Base-by-base conservation (phyloP, 495 filamentous ascomycete genomes). In the Aspergillus hancockii region DNA sequence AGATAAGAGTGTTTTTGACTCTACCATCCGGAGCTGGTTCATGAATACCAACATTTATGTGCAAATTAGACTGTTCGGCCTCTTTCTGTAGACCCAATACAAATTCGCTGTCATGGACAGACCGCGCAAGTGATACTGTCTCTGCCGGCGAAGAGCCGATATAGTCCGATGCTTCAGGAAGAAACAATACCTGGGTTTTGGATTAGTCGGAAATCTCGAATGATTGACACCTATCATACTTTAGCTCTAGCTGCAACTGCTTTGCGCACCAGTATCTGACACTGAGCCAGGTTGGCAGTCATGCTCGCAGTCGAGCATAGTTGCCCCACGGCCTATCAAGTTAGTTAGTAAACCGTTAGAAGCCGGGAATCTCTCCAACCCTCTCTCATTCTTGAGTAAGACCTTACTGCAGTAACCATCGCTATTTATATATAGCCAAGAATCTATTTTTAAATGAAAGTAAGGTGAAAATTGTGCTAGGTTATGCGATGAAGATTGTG, bases 121-220 rank as follows among this genome's bases (percentile, higher is more conserved):
- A 79, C 52, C 80, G 77, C 63, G 81, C 88, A 19, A 96, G 85
- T 19, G 81, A 76, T 8, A 92, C 68, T 0, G 86, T 86, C 66
- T 93, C 89, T 9, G 82, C 71, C 25, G 84, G 71, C 1, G 85
- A 85, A 16, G 79, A 77, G 45, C 83, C 85, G 60, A 96, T 92
- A 78, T 96, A 97, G 75, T 97, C 93, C 58, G 82, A 86, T 41
- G 93, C 93, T 80, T 97, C 92, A 18, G 92, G 94, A 60, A 97
- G 89, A 72, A 97, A 96, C 53, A 97, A 79, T 25, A 89, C 85
- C 90, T 93, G 60, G n/a, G 66, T 58, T 4, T 51, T 57, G 30
- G 41, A 22, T 40, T 32, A 28, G 19, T 49, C 19, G 36, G 16
- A 54, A n/a, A 53, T 19, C 7, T 52, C 64, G 0, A 21, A 34